A percentile compares a stretch with the other conserved stretches of the same genome.
phyloP scores from a whole-genome alignment of 2,329 filamentous ascomycete species.

The Sclerotinia glacialis region DNA sequence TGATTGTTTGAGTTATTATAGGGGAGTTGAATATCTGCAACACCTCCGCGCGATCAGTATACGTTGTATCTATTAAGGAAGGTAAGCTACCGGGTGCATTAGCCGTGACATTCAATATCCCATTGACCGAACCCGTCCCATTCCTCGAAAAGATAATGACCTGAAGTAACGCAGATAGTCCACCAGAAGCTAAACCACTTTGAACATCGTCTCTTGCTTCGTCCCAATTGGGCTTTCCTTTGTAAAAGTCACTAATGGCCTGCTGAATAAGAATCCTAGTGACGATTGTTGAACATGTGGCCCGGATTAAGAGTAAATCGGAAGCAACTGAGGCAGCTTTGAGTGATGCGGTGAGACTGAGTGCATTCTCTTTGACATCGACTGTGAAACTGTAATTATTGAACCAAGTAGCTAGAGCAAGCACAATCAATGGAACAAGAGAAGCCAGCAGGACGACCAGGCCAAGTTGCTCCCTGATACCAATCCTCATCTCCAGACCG shows the following conservation, averaged over 20 bases:
- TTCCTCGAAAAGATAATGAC: constrained; percentile 71
- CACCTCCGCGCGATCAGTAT: constrained; percentile 18
- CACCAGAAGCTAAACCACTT: constrained; percentile 62
- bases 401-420: constrained; percentile 71
- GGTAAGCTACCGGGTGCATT: constrained; percentile 38
- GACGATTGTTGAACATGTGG: constrained; percentile 67
- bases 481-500: constrained; percentile 65
- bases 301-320: constrained; percentile 75
- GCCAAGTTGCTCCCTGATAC: constrained; percentile 83
- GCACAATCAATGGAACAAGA: constrained; percentile 70
- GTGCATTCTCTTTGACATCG: constrained; percentile 55
- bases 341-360: constrained; percentile 77
- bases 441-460: constrained; percentile 74
- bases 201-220: constrained; percentile 62
- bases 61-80: background rate
- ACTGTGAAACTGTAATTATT: constrained; percentile 62
- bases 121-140: constrained; percentile 52
- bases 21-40: constrained; percentile 59
- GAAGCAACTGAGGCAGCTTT: constrained; percentile 80
- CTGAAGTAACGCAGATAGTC: constrained; percentile 59
- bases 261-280: constrained; percentile 62
- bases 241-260: constrained; percentile 52
- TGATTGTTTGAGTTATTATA: constrained; percentile 55
- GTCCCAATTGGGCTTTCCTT: constrained; percentile 62
- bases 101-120: constrained; percentile 64